A percentile compares a stretch with the other conserved stretches of the same genome.
Evolutionary conservation across 1,139 yeast genomes (phyloP).

Genomic region (Suhomyces taliae): DNA sequence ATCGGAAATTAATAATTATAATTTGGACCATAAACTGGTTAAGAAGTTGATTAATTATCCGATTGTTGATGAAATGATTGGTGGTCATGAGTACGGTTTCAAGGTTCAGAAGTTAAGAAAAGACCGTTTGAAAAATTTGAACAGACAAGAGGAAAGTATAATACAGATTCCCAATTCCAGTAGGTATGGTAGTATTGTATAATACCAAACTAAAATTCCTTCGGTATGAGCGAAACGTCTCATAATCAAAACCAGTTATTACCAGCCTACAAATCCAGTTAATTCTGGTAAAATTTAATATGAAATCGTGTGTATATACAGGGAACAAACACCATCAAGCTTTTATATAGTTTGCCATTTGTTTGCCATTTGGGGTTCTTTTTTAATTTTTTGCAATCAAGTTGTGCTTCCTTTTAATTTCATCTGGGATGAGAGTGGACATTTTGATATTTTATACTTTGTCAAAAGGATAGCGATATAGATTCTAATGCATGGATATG

Average conservation of each 20-base stretch:
- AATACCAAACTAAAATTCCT: not conserved
- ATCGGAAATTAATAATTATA: conserved; percentile 39
- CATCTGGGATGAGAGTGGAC: too few relatives aligned
- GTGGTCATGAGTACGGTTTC: conserved; percentile 45
- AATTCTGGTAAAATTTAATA: not conserved
- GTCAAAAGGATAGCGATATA: too few relatives aligned
- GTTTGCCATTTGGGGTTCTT: too few relatives aligned
- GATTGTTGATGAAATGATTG: conserved; percentile 44
- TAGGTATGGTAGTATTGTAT: conserved; percentile 28
- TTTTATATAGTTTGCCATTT: too few relatives aligned
- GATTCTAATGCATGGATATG: not conserved
- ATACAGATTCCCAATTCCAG: conserved; percentile 14
- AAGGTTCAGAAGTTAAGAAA: conserved; percentile 41
- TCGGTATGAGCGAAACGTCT: not conserved
- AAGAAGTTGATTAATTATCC: conserved; percentile 43
- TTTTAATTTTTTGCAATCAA: too few relatives aligned
- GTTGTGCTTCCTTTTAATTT: too few relatives aligned
- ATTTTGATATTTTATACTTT: too few relatives aligned
- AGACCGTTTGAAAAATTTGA: conserved; percentile 14
- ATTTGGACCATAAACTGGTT: conserved; percentile 38
- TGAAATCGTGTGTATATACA: not conserved
- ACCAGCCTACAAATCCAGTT: too few relatives aligned
- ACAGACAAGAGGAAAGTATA: conserved; percentile 6
- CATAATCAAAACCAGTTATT: too few relatives aligned
- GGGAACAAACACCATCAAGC: not conserved